Evolutionary conservation across 2,329 filamentous ascomycete species (phyloP).

Genomic region (Epichloe hybrida): DNA sequence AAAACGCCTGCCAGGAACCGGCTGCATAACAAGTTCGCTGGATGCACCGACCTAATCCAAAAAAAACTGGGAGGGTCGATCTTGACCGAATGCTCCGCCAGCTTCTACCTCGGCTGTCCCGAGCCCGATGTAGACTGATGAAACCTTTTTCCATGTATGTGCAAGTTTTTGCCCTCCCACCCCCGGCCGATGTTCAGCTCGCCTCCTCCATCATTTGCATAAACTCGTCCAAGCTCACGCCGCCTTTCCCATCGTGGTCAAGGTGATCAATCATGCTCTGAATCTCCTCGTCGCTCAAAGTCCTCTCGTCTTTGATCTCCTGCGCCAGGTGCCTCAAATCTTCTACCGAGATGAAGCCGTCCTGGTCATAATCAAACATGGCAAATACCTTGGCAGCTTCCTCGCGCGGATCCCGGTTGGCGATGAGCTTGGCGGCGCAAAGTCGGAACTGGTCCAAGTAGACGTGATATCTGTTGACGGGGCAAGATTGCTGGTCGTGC

Average conservation of each 20-base stretch:
- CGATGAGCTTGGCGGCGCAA: slow-evolving; percentile 70
- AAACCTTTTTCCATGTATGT: not conserved
- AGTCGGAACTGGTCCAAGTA: slow-evolving; percentile 44
- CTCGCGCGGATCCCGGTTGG: slow-evolving; percentile 72
- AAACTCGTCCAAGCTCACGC: slow-evolving; percentile 56
- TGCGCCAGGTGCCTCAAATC: slow-evolving; percentile 78
- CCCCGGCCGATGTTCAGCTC: slow-evolving; percentile 11
- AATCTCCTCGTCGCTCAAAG: slow-evolving; percentile 83
- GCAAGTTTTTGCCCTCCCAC: not conserved
- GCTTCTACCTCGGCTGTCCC: not conserved
- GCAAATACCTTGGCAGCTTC: slow-evolving; percentile 86
- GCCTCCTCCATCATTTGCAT: slow-evolving; percentile 45
- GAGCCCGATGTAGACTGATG: not conserved
- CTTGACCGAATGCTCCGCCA: not conserved
- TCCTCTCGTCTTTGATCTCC: slow-evolving; percentile 68
- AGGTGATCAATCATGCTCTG: slow-evolving; percentile 97
- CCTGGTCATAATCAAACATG: slow-evolving; percentile 84
- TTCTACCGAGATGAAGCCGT: slow-evolving; percentile 79
- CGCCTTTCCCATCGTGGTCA: slow-evolving; percentile 85
- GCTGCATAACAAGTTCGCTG: not conserved
- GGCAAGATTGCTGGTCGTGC: slow-evolving; percentile 29
- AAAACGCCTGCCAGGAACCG: not conserved
- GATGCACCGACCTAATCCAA: not conserved
- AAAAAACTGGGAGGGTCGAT: not conserved
- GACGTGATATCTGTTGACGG: slow-evolving; percentile 32